phyloP scores from a whole-genome alignment of 139 green algal species.

The Marvania coccoides region DNA sequence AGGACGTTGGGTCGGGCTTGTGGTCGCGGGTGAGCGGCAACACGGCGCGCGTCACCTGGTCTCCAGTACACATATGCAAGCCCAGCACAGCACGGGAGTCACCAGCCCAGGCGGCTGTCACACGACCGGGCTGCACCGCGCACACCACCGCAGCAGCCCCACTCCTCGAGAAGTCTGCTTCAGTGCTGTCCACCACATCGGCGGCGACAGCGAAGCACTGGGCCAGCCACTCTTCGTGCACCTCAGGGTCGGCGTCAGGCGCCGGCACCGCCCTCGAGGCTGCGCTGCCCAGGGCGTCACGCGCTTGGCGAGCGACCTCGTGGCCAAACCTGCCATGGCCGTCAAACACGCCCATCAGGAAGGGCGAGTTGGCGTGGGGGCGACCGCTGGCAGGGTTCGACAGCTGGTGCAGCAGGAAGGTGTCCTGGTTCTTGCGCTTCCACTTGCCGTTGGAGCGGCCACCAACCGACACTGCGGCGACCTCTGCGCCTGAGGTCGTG shows the following conservation, averaged over 20 bases:
- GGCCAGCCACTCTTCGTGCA: not conserved
- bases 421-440: conserved; percentile 41
- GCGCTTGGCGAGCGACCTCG: conserved; percentile 1
- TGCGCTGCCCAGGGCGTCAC: conserved; percentile 1
- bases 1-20: conserved; percentile 37
- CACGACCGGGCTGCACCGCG: conserved; percentile 9
- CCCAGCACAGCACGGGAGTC: conserved; percentile 50
- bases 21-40: conserved; percentile 44
- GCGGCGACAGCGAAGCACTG: conserved; percentile 1
- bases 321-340: conserved; percentile 27
- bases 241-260: not conserved
- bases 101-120: conserved; percentile 42
- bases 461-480: conserved; percentile 8
- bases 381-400: not conserved
- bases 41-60: not conserved
- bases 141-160: conserved; percentile 31
- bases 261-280: not conserved
- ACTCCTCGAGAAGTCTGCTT: conserved; percentile 19
- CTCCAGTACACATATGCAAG: not conserved
- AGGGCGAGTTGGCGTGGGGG: not conserved
- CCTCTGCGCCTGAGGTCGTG: too few species aligned
- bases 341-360: conserved; percentile 36
- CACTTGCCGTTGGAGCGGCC: conserved; percentile 8
- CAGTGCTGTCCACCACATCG: not conserved
- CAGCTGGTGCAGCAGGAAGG: conserved; percentile 28